phyloP scores from a whole-genome alignment of 805 yeast genomes.

The Suhomyces sp. region DNA sequence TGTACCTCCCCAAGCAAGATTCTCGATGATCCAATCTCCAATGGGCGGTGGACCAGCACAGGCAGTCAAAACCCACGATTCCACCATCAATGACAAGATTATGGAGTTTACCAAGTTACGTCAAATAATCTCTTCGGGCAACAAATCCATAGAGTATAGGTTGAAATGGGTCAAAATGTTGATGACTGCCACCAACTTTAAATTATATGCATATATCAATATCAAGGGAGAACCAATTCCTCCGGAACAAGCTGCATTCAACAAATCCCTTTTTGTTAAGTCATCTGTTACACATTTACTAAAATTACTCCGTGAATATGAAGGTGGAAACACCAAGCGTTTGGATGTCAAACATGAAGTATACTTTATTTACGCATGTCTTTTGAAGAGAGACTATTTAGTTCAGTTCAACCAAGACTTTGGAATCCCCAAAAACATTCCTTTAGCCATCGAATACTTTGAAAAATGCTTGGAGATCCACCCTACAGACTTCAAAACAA shows the following conservation, averaged over 20 bases:
- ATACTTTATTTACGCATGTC: constrained; percentile 36
- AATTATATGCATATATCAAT: constrained; percentile 39
- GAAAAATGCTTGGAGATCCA: constrained; percentile 31
- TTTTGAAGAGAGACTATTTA: constrained; percentile 34
- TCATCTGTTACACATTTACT: constrained; percentile 36
- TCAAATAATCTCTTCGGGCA: constrained; percentile 37
- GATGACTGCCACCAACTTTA: constrained; percentile 36
- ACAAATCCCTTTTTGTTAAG: constrained; percentile 36
- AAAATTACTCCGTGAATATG: constrained; percentile 34
- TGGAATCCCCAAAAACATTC: constrained; percentile 27
- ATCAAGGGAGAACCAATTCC: constrained; percentile 39
- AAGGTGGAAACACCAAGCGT: constrained; percentile 17
- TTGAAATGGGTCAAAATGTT: constrained; percentile 43
- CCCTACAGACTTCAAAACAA: constrained; percentile 30
- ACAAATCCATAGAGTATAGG: constrained; percentile 39
- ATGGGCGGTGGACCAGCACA: constrained; percentile 6
- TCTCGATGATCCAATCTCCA: constrained; percentile 3
- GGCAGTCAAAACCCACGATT: constrained; percentile 17
- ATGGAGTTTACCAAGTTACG: constrained; percentile 34
- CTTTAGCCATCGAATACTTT: constrained; percentile 28
- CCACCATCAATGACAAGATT: constrained; percentile 28
- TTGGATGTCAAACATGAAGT: constrained; percentile 26
- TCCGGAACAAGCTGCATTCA: constrained; percentile 26
- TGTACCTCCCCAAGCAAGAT: constrained; percentile 1
- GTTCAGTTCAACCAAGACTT: constrained; percentile 34